A percentile compares a stretch with the other conserved stretches of the same genome.
These are phyloP conservation scores for Coniochaeta ligniaria DNA, from an alignment of 2,329 filamentous ascomycete species.

Conservation along the genomic window DNA sequence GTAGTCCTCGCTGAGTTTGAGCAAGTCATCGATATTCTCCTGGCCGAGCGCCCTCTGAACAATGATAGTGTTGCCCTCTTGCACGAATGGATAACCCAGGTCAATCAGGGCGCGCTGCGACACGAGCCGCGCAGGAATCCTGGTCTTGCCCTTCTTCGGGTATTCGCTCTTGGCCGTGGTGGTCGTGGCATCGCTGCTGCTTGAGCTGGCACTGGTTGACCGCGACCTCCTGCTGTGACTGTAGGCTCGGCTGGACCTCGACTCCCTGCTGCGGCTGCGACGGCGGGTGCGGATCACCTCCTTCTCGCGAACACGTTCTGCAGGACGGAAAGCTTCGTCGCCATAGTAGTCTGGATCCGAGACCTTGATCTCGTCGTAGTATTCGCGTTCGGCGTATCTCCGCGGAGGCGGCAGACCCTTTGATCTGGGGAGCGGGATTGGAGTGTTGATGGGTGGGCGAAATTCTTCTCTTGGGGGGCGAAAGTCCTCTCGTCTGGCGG, in stretches of 20 bases:
- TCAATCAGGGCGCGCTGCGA: constrained; percentile 76
- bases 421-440: constrained; percentile 63
- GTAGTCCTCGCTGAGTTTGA: constrained; percentile 75
- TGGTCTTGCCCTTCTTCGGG: constrained; percentile 81
- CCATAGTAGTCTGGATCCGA: constrained; percentile 62
- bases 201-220: constrained; percentile 35
- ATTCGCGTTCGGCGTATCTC: constrained; percentile 46
- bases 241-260: constrained; percentile 27
- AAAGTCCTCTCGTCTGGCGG: constrained; percentile 39
- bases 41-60: constrained; percentile 81
- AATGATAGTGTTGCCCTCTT: constrained; percentile 80
- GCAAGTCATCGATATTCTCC: constrained; percentile 84
- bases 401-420: constrained; percentile 53
- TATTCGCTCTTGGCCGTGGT: constrained; percentile 52
- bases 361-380: constrained; percentile 59
- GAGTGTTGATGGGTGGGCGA: constrained; percentile 41
- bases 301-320: constrained; percentile 53
- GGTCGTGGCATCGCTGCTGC: constrained; percentile 35
- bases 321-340: constrained; percentile 61
- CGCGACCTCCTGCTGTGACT: constrained; percentile 31
- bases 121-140: constrained; percentile 74
- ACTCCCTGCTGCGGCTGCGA: constrained; percentile 30
- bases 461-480: constrained; percentile 39
- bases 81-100: constrained; percentile 76
- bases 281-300: constrained; percentile 47